Evolutionary conservation across 805 yeast genomes (phyloP).

Genomic region (Pichia manshurica): DNA sequence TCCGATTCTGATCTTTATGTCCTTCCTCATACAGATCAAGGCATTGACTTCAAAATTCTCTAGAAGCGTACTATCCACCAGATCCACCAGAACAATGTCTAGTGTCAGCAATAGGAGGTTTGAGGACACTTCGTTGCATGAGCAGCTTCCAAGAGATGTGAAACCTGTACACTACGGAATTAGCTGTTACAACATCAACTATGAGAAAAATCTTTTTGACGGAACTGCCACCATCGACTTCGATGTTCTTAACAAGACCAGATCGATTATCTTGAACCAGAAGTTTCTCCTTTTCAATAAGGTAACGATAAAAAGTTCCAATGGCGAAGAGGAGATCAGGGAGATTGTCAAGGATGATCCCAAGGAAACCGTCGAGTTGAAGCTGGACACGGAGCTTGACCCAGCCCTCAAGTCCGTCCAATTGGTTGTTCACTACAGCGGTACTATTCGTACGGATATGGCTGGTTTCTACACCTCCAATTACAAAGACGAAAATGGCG

Average conservation of each 20-base stretch:
- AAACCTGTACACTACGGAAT: conserved; percentile 72
- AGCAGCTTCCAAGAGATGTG: conserved; percentile 39
- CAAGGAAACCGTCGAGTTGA: conserved; percentile 58
- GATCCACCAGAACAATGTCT: conserved; percentile 4
- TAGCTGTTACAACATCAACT: conserved; percentile 53
- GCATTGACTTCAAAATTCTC: not conserved
- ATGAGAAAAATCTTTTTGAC: conserved; percentile 37
- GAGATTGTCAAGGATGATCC: conserved; percentile 29
- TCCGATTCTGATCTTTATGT: not conserved
- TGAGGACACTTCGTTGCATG: conserved; percentile 43
- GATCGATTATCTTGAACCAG: conserved; percentile 43
- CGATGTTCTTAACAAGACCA: conserved; percentile 37
- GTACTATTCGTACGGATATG: conserved; percentile 48
- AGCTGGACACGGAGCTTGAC: conserved; percentile 36
- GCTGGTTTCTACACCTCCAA: conserved; percentile 49
- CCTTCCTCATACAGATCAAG: not conserved
- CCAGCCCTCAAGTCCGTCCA: conserved; percentile 21
- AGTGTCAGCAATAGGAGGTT: conserved; percentile 1
- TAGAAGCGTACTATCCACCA: not conserved
- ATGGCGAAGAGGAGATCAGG: conserved; percentile 23
- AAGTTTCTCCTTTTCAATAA: conserved; percentile 34
- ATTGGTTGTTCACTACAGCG: conserved; percentile 35
- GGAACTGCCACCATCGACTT: conserved; percentile 48
- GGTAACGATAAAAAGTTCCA: conserved; percentile 20
- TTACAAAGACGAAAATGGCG: conserved; percentile 34